These are phyloP conservation scores for Globisporangium spiculum DNA, from an alignment of 352 stramenopile species.

Conservation along the genomic window DNA sequence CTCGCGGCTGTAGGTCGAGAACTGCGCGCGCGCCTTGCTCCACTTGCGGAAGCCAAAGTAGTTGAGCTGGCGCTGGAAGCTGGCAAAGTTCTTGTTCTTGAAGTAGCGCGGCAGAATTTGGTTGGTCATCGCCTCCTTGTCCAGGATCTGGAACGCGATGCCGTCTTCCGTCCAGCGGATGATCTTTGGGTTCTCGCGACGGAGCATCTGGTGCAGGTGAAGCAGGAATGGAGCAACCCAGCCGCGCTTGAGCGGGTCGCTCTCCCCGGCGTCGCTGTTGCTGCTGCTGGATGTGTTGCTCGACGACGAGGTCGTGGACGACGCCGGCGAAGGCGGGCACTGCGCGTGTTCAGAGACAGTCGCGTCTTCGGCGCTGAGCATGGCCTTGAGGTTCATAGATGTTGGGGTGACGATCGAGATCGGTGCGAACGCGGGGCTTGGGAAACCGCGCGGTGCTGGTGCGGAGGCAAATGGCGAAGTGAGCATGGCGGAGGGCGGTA, in stretches of 20 bases:
- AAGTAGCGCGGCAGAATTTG: conserved; percentile 94
- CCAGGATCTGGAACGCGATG: conserved; percentile 79
- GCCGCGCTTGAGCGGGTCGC: conserved; percentile 43
- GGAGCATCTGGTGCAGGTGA: conserved; percentile 84
- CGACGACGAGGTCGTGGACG: conserved; percentile 22
- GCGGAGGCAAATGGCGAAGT: conserved; percentile 10
- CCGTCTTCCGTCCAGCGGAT: conserved; percentile 81
- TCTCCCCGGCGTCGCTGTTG: conserved; percentile 20
- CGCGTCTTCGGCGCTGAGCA: conserved; percentile 26
- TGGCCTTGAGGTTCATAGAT: conserved; percentile 47
- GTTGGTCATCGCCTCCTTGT: conserved; percentile 83
- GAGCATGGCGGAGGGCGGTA: conserved; percentile 11
- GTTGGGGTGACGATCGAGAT: background rate
- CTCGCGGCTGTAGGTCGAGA: conserved; percentile 76
- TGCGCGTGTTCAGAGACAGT: background rate
- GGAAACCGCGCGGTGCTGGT: background rate
- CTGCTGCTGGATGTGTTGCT: conserved; percentile 25
- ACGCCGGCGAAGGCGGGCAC: conserved; percentile 37
- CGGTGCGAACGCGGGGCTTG: conserved; percentile 16
- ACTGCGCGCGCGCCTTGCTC: conserved; percentile 73
- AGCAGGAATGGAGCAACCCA: conserved; percentile 86
- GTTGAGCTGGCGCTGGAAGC: conserved; percentile 93
- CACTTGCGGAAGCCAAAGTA: conserved; percentile 95
- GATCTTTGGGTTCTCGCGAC: conserved; percentile 69
- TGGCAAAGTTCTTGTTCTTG: conserved; percentile 96